These are phyloP conservation scores for Abelmoschus esculentus DNA, from an alignment of 345 rosid genomes.

Conservation along the genomic window DNA sequence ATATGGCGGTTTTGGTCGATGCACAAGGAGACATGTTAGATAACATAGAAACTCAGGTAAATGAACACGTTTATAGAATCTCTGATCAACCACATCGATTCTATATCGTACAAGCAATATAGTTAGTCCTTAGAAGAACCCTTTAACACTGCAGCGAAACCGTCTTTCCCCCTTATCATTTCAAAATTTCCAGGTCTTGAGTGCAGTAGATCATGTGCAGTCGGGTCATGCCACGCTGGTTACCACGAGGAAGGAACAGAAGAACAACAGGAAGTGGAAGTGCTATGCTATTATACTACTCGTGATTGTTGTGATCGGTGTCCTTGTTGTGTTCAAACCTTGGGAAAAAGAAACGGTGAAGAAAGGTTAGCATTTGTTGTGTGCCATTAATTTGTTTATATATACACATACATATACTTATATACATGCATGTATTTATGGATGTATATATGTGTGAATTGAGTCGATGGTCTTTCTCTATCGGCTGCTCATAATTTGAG, in stretches of 20 bases:
- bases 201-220: constrained; percentile 87
- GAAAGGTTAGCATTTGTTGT: constrained; percentile 32
- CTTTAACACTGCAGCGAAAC: neutral
- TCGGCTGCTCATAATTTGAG: too few relatives aligned
- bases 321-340: constrained; percentile 57
- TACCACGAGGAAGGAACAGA: constrained; percentile 65
- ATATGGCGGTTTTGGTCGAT: constrained; percentile 92
- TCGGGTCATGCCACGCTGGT: constrained; percentile 67
- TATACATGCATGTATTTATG: too few relatives aligned
- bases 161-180: neutral
- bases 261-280: constrained; percentile 87
- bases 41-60: constrained; percentile 86
- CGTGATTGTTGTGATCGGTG: constrained; percentile 37
- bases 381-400: neutral
- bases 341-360: constrained; percentile 38
- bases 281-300: constrained; percentile 24
- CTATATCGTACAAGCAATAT: neutral
- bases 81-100: neutral
- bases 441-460: too few relatives aligned
- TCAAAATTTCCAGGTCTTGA: constrained; percentile 53
- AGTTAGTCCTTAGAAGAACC: neutral
- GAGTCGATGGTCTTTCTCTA: too few relatives aligned
- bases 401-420: too few relatives aligned
- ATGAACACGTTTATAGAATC: neutral
- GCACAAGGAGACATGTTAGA: constrained; percentile 92